These are phyloP conservation scores for Mrakia hoshinonis DNA, from an alignment of 768 basidiomycete species.

Conservation along the genomic window DNA sequence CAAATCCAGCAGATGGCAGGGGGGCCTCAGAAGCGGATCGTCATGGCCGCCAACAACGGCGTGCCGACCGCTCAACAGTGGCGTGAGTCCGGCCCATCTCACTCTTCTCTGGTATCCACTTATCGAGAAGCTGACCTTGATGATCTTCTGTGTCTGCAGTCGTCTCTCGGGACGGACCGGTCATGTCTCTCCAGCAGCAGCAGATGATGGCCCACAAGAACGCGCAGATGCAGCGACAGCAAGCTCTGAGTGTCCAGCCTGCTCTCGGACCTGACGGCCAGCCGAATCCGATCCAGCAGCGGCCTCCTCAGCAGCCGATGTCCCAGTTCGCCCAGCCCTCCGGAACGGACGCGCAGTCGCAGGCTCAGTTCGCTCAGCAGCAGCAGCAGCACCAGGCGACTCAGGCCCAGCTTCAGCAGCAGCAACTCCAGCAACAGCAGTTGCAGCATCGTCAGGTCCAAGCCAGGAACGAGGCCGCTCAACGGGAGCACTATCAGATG, in stretches of 20 bases:
- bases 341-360: background rate
- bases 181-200: constrained; percentile 5
- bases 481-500: background rate
- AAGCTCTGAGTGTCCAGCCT: background rate
- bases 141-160: background rate
- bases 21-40: background rate
- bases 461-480: background rate
- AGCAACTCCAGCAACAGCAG: background rate
- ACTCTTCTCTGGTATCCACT: background rate
- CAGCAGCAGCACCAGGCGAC: constrained; percentile 2
- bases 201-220: background rate
- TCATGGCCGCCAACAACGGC: background rate
- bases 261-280: background rate
- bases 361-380: constrained; percentile 4
- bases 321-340: background rate
- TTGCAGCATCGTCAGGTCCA: background rate
- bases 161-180: background rate
- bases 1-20: too few relatives aligned
- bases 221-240: constrained; percentile 4
- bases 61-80: constrained; percentile 2
- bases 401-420: background rate
- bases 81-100: background rate
- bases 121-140: background rate
- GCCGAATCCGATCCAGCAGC: background rate
- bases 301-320: constrained; percentile 6